These are phyloP conservation scores for Ambrosia trifida DNA, from an alignment of 129 eudicot genomes.

Conservation along the genomic window DNA sequence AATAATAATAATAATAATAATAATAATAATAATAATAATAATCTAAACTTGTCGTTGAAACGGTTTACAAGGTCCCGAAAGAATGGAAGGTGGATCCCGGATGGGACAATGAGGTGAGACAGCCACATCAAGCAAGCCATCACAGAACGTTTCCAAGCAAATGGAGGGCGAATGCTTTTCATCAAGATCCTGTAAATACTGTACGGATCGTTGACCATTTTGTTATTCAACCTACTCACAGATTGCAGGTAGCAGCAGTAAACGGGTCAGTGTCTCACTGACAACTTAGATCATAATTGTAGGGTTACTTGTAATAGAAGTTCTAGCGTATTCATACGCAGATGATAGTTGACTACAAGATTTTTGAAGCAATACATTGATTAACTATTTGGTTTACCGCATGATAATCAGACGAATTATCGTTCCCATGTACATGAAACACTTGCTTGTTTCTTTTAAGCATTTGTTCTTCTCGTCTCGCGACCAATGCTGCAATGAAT, in stretches of 20 bases:
- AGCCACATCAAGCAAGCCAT: conserved; percentile 58
- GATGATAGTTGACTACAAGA: conserved; percentile 15
- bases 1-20: no score
- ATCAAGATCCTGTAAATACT: conserved; percentile 83
- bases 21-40: no score
- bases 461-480: conserved; percentile 71
- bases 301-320: conserved; percentile 1
- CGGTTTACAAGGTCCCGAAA: conserved; percentile 66
- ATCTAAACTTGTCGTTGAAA: conserved; percentile 1
- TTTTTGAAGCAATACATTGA: conserved; percentile 10
- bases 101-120: conserved; percentile 80
- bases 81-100: conserved; percentile 96
- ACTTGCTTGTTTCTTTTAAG: conserved; percentile 69
- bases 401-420: conserved; percentile 75
- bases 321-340: conserved; percentile 17
- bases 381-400: conserved; percentile 12
- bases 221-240: conserved; percentile 54
- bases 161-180: conserved; percentile 71
- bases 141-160: conserved; percentile 76
- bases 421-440: conserved; percentile 69
- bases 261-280: conserved; percentile 57
- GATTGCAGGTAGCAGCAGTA: conserved; percentile 31
- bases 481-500: conserved; percentile 75
- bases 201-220: conserved; percentile 82
- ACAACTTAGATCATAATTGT: conserved; percentile 15